phyloP scores from a whole-genome alignment of 164 flowering plant species.

The Malania oleifera region DNA sequence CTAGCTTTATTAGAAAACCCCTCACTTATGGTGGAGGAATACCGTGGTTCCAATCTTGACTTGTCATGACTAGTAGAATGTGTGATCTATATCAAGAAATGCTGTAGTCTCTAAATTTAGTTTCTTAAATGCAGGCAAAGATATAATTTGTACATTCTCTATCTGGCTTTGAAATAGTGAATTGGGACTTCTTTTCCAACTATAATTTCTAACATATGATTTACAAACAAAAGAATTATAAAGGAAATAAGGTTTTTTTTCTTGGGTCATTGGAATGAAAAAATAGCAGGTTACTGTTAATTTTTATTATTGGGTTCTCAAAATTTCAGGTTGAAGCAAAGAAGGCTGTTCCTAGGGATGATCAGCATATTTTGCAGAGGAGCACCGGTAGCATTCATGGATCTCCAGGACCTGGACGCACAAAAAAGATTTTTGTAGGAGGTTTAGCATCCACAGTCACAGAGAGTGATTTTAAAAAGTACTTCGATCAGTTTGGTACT shows the following conservation, averaged over 20 bases:
- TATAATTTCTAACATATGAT: too few species aligned
- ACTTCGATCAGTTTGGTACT: constrained; percentile 72
- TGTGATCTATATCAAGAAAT: too few species aligned
- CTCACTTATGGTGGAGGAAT: too few species aligned
- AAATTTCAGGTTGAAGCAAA: constrained; percentile 75
- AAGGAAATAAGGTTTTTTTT: background rate
- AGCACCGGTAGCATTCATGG: constrained; percentile 41
- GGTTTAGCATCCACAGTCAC: constrained; percentile 75
- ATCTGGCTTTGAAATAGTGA: too few species aligned
- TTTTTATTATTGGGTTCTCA: constrained; percentile 2
- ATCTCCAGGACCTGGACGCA: constrained; percentile 57
- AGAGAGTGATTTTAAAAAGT: constrained; percentile 63
- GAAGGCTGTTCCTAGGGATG: constrained; percentile 81
- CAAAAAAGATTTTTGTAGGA: constrained; percentile 81
- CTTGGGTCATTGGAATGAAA: background rate
- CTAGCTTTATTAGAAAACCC: too few species aligned
- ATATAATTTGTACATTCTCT: too few species aligned
- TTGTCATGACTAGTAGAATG: too few species aligned
- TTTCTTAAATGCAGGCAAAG: too few species aligned
- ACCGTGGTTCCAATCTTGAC: too few species aligned
- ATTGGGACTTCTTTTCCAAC: too few species aligned
- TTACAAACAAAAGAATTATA: too few species aligned
- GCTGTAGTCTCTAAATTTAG: too few species aligned
- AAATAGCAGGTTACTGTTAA: constrained; percentile 6
- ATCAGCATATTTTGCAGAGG: constrained; percentile 51